These are phyloP conservation scores for Zygoascus meyerae DNA, from an alignment of 1,139 yeast genomes.

Conservation along the genomic window DNA sequence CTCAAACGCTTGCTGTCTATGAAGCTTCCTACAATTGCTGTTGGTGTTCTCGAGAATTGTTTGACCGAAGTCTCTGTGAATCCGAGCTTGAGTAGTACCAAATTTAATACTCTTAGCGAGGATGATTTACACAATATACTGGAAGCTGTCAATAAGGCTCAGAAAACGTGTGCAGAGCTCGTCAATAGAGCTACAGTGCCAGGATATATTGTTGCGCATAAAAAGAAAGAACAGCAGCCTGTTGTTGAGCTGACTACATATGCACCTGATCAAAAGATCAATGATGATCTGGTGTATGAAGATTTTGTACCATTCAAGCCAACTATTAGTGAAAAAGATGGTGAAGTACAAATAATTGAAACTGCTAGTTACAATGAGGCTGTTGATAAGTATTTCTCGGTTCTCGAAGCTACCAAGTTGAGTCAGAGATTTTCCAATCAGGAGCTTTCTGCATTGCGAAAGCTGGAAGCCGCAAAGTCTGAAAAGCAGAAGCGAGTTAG, in stretches of 20 bases:
- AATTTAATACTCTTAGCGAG: slow-evolving; percentile 24
- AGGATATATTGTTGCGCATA: slow-evolving; percentile 66
- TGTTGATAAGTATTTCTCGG: slow-evolving; percentile 76
- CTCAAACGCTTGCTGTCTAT: slow-evolving; percentile 67
- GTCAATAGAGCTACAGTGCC: slow-evolving; percentile 32
- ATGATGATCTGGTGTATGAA: slow-evolving; percentile 53
- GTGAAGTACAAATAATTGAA: slow-evolving; percentile 16
- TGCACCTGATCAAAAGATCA: slow-evolving; percentile 24
- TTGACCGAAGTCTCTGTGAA: slow-evolving; percentile 45
- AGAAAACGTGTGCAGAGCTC: slow-evolving; percentile 32
- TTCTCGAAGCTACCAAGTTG: slow-evolving; percentile 75
- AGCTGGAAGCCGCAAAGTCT: slow-evolving; percentile 65
- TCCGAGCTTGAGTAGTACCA: slow-evolving; percentile 28
- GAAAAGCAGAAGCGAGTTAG: slow-evolving; percentile 72
- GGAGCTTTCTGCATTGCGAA: slow-evolving; percentile 64
- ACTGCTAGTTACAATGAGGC: slow-evolving; percentile 67
- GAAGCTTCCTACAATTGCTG: slow-evolving; percentile 67
- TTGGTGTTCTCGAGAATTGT: slow-evolving; percentile 64
- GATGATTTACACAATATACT: slow-evolving; percentile 32
- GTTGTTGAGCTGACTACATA: slow-evolving; percentile 20
- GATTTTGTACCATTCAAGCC: slow-evolving; percentile 87
- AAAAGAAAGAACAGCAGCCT: slow-evolving; percentile 34
- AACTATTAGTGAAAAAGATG: slow-evolving; percentile 22
- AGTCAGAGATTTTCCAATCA: slow-evolving; percentile 69
- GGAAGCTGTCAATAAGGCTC: slow-evolving; percentile 46